Conservation (phyloP, 495 filamentous ascomycete species). For the Darksidea phi region DNA sequence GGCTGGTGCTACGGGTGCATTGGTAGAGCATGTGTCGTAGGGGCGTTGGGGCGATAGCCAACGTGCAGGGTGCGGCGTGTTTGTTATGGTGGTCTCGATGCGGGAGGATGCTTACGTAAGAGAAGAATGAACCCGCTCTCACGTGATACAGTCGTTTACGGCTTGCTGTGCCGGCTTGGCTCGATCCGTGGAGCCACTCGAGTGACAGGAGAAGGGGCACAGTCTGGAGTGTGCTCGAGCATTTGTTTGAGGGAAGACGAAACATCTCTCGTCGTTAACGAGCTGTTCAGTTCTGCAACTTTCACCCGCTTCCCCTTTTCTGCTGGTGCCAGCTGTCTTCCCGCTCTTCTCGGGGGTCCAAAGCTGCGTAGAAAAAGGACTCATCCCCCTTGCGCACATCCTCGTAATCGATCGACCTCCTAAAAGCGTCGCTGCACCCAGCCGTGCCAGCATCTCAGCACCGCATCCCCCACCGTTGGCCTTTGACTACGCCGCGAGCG, state of each 20-base stretch:
- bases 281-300: not conserved
- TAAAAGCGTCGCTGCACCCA: constrained; percentile 4
- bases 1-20: not conserved
- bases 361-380: not conserved
- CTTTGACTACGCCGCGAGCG: not conserved
- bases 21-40: not conserved
- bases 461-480: not conserved
- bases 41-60: not conserved
- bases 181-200: no score
- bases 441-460: not conserved
- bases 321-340: no score
- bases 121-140: no score
- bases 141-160: no score
- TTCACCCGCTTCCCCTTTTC: not conserved
- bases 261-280: no score
- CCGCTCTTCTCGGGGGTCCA: no score
- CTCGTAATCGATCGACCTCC: constrained; percentile 10
- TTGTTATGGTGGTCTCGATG: not conserved
- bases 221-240: not conserved
- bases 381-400: constrained; percentile 17
- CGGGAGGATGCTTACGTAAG: no score
- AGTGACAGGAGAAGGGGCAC: not conserved
- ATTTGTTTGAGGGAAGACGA: no score
- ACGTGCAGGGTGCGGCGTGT: not conserved
- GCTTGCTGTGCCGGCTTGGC: no score